Conservation (phyloP, 371 early-diverging fungal species). For the Apophysomyces sp. region DNA sequence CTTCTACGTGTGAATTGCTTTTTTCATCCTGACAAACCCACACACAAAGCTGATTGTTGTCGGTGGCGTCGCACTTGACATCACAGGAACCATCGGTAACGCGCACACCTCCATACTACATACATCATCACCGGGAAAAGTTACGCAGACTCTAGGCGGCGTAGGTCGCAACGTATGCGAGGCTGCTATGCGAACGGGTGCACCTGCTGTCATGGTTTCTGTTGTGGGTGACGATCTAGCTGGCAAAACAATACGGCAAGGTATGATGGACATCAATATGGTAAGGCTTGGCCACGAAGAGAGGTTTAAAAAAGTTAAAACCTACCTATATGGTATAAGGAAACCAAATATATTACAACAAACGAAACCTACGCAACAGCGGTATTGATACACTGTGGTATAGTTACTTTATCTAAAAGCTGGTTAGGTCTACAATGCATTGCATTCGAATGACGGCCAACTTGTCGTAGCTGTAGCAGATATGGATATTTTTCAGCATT, state of each 20-base stretch:
- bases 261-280: slow-evolving; percentile 60
- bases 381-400: slow-evolving; percentile 9
- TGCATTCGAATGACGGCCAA: slow-evolving; percentile 72
- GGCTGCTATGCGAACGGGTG: slow-evolving; percentile 68
- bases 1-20: background rate
- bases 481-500: slow-evolving; percentile 72
- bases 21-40: background rate
- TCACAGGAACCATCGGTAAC: slow-evolving; percentile 45
- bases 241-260: slow-evolving; percentile 52
- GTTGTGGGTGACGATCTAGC: slow-evolving; percentile 73
- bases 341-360: slow-evolving; percentile 26
- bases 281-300: slow-evolving; percentile 24
- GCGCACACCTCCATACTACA: slow-evolving; percentile 23
- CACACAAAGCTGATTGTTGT: slow-evolving; percentile 63
- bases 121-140: slow-evolving; percentile 77
- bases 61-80: slow-evolving; percentile 86
- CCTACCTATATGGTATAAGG: slow-evolving; percentile 12
- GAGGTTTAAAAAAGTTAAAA: background rate
- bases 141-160: slow-evolving; percentile 75
- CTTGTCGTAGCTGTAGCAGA: slow-evolving; percentile 85
- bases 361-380: slow-evolving; percentile 28
- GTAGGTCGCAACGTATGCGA: slow-evolving; percentile 92
- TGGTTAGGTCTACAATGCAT: slow-evolving; percentile 70
- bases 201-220: slow-evolving; percentile 59
- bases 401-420: slow-evolving; percentile 12